These are phyloP conservation scores for Claviceps maximensis DNA, from an alignment of 2,329 filamentous ascomycete genomes.

Conservation along the genomic window DNA sequence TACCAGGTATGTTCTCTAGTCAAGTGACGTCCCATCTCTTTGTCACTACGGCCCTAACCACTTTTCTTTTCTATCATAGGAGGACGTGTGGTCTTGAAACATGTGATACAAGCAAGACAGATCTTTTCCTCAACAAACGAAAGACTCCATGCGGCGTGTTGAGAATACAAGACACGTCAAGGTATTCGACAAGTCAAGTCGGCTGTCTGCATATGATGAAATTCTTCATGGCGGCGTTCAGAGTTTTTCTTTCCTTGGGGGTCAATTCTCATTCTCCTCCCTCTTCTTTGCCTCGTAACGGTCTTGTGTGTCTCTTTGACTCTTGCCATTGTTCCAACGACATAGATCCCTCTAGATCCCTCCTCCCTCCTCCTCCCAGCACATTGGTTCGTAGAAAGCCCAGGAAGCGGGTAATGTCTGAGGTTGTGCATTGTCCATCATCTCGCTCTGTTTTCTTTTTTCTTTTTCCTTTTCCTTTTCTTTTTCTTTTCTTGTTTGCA, in stretches of 20 bases:
- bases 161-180: background rate
- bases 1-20: conserved; percentile 59
- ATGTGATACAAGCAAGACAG: conserved; percentile 1
- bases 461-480: background rate
- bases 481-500: too few species aligned
- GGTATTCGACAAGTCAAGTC: background rate
- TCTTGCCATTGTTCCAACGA: background rate
- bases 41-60: background rate
- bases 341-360: background rate
- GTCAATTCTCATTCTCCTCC: background rate
- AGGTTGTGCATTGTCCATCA: too few species aligned
- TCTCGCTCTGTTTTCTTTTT: background rate
- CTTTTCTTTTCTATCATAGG: conserved; percentile 27
- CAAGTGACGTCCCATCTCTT: too few species aligned
- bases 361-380: background rate
- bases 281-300: background rate
- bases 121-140: background rate
- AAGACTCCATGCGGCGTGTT: background rate
- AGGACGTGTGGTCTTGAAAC: conserved; percentile 56
- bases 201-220: conserved; percentile 2
- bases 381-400: background rate
- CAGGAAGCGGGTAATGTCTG: background rate
- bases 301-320: background rate
- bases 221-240: conserved; percentile 4
- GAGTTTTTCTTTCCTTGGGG: too few species aligned